Evolutionary conservation across 2,329 filamentous ascomycete species (phyloP).

Genomic region (Hymenoscyphus infarciens): DNA sequence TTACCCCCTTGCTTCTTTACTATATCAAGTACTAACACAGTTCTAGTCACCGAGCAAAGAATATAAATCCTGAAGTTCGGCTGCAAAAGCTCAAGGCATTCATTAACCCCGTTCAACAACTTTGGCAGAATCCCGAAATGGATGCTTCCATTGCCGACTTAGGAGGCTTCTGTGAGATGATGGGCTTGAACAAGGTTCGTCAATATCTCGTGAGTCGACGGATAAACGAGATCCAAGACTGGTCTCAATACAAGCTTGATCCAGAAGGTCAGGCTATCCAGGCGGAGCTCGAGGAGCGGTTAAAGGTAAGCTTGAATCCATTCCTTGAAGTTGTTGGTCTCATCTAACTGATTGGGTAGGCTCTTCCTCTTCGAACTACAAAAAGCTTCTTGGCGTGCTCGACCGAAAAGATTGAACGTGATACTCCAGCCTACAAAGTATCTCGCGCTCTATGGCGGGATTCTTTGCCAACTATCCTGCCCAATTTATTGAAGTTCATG

Average conservation of each 20-base stretch:
- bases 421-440: constrained; percentile 67
- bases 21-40: constrained; percentile 14
- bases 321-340: constrained; percentile 28
- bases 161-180: constrained; percentile 70
- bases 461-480: constrained; percentile 76
- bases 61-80: constrained; percentile 67
- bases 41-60: constrained; percentile 72
- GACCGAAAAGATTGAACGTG: constrained; percentile 80
- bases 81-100: constrained; percentile 71
- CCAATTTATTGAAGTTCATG: constrained; percentile 78
- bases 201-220: constrained; percentile 71
- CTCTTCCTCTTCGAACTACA: constrained; percentile 78
- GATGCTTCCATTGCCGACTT: constrained; percentile 70
- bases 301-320: constrained; percentile 50
- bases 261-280: constrained; percentile 76
- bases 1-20: background rate
- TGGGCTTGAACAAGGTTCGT: constrained; percentile 77
- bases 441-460: constrained; percentile 83
- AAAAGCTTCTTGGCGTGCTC: constrained; percentile 92
- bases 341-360: constrained; percentile 27
- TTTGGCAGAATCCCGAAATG: constrained; percentile 73
- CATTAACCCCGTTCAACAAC: constrained; percentile 73
- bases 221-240: constrained; percentile 75
- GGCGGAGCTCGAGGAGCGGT: constrained; percentile 70
- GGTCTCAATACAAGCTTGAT: constrained; percentile 75